Evolutionary conservation across 139 green algal genomes (phyloP).

Genomic region (Picochlorum sp.): DNA sequence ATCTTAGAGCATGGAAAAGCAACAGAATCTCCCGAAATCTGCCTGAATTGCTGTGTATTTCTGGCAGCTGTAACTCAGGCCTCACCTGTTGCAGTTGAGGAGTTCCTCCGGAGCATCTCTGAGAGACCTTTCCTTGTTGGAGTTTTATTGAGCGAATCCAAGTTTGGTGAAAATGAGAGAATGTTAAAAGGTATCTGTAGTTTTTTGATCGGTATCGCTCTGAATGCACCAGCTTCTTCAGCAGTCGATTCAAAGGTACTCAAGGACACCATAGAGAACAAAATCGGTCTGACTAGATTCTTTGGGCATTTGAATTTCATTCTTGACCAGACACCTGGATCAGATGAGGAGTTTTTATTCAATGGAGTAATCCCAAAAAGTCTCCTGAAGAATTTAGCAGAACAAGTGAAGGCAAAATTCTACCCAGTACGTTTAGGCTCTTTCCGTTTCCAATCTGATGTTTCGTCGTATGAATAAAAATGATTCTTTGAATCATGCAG

Average conservation of each 20-base stretch:
- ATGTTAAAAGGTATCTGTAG: not conserved
- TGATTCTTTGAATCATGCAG: no score
- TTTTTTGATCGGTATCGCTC: not conserved
- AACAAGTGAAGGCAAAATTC: no score
- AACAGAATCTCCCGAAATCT: not conserved
- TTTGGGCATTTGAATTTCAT: constrained; percentile 1
- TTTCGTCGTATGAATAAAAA: no score
- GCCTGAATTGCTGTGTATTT: not conserved
- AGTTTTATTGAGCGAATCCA: not conserved
- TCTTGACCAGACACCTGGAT: not conserved
- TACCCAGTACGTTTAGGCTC: no score
- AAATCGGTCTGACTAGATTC: not conserved
- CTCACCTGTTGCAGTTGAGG: not conserved
- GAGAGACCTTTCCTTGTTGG: constrained; percentile 1
- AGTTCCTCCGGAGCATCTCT: not conserved
- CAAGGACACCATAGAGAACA: not conserved
- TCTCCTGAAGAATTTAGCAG: no score
- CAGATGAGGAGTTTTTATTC: not conserved
- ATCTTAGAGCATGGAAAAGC: not conserved
- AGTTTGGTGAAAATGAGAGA: not conserved
- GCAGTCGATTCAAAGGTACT: not conserved
- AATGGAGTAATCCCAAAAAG: no score
- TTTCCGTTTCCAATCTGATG: no score
- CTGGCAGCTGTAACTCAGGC: not conserved
- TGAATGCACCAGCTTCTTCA: not conserved